phyloP scores from a whole-genome alignment of 2,329 filamentous ascomycete genomes.

The Fonsecaea pedrosoi region DNA sequence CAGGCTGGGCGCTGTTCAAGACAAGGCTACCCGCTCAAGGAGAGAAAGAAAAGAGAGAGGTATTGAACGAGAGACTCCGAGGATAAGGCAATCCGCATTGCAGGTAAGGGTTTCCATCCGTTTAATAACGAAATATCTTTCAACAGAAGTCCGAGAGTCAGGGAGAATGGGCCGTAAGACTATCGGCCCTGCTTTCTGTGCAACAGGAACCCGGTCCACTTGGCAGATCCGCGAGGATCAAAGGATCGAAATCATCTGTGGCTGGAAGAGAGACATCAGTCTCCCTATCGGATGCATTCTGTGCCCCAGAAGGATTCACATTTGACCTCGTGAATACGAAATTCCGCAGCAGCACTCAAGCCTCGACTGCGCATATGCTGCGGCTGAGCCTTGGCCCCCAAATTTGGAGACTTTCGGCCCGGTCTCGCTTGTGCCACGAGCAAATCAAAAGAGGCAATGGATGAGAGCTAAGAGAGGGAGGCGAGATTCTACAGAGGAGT shows the following conservation, averaged over 20 bases:
- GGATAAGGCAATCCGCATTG: background rate
- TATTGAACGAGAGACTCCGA: background rate
- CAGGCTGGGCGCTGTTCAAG: background rate
- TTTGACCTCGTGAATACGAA: background rate
- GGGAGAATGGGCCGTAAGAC: background rate
- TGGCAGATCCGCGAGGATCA: slow-evolving; percentile 4
- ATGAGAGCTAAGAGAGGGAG: background rate
- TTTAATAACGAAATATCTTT: background rate
- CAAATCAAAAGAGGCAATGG: background rate
- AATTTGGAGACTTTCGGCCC: slow-evolving; percentile 24
- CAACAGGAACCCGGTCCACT: slow-evolving; percentile 1
- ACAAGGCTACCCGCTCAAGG: background rate
- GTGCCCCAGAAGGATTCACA: slow-evolving; percentile 5
- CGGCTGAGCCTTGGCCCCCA: slow-evolving; percentile 33
- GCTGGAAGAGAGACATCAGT: background rate
- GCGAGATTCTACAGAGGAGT: background rate
- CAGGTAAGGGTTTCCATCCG: background rate
- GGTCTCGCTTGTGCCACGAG: background rate
- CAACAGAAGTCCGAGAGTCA: background rate
- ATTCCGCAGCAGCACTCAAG: background rate
- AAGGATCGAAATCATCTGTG: slow-evolving; percentile 11
- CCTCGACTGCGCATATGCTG: slow-evolving; percentile 14
- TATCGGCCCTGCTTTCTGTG: background rate
- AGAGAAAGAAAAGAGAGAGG: background rate
- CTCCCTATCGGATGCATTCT: background rate